Evolutionary conservation across 352 stramenopile species (phyloP), one percentile per base, ranked within the genome.

Genomic region (Pythium coloratum): DNA sequence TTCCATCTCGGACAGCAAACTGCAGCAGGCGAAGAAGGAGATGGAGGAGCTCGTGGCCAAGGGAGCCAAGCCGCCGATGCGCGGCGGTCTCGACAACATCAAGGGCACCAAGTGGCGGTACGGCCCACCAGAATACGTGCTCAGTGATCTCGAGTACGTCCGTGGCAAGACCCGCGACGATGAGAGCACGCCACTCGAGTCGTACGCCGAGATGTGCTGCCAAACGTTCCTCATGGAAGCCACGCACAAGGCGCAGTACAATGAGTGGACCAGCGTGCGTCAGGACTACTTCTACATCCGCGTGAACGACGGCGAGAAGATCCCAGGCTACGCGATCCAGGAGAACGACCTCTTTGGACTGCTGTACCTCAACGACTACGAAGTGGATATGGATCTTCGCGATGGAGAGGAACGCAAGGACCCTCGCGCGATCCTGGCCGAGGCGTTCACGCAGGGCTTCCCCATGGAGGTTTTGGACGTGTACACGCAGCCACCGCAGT

Each of bases 171-270:
- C 66, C 18, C 82, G 84, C 46, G 78, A 89, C 40, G 68, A 80
- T 16, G 81, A 91, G 3, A 49, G 66, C 13, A 88, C 81, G 33
- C 80, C 83, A 36, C 67, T 93, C 8, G 83, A 87, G 38, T 90
- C 81, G 49, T 89, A 89, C 57, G 71, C 89, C 18, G 86, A 94
- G 72, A 77, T 80, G 55, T 87, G 81, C 57, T 89, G 81, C 38
- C 86, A 92, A 64, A 90, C 81, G 32, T 91, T 95, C 67, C 72
- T 89, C 50, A 88, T 95, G 81, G 86, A 95, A 53, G 82, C 82
- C 6, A 91, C 81, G 1, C 84, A 94, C 71, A 90, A 89, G 66
- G 68, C 72, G 6, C 57, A 62, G 18, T 89, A 89, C 57, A 58
- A 62, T 30, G 74, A 91, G 55, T 94, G 84, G 86, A 73, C 63